phyloP scores from a whole-genome alignment of 2,329 filamentous ascomycete species.

The Stagonosporopsis tanaceti region DNA sequence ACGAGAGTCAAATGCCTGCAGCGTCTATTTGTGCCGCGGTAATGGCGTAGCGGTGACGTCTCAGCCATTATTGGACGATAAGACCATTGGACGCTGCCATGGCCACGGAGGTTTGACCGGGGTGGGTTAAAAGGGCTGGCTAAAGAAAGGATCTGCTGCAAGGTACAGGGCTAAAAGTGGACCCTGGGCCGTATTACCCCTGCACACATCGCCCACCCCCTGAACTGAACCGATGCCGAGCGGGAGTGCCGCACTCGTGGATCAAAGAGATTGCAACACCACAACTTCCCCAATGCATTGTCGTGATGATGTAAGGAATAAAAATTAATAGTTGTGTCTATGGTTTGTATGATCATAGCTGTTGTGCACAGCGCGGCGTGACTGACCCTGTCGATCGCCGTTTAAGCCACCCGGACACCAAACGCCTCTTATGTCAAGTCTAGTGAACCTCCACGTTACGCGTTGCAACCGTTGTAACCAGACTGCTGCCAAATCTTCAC shows the following conservation, averaged over 20 bases:
- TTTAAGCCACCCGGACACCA: slow-evolving; percentile 21
- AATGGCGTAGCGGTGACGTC: slow-evolving; percentile 11
- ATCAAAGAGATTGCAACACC: slow-evolving; percentile 2
- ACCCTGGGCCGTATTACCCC: background rate
- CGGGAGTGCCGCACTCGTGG: slow-evolving; percentile 6
- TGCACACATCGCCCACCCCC: slow-evolving; percentile 1
- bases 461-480: slow-evolving; percentile 57
- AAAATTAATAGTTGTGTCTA: slow-evolving; percentile 19
- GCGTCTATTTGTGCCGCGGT: slow-evolving; percentile 6
- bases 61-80: slow-evolving; percentile 11
- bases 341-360: slow-evolving; percentile 12
- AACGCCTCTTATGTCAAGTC: slow-evolving; percentile 15
- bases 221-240: background rate
- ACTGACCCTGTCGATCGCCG: slow-evolving; percentile 18
- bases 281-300: background rate
- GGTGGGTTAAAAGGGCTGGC: background rate
- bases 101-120: slow-evolving; percentile 7
- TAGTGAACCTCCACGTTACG: slow-evolving; percentile 8
- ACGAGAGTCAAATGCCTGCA: slow-evolving; percentile 3
- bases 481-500: slow-evolving; percentile 65
- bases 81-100: background rate
- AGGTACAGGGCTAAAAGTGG: slow-evolving; percentile 12
- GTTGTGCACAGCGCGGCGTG: slow-evolving; percentile 11
- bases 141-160: slow-evolving; percentile 13
- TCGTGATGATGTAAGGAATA: slow-evolving; percentile 2